Percentiles rank a stretch among this genome's conserved stretches.
phyloP scores from a whole-genome alignment of 371 early-diverging fungal species.

The Mucor circinelloides region DNA sequence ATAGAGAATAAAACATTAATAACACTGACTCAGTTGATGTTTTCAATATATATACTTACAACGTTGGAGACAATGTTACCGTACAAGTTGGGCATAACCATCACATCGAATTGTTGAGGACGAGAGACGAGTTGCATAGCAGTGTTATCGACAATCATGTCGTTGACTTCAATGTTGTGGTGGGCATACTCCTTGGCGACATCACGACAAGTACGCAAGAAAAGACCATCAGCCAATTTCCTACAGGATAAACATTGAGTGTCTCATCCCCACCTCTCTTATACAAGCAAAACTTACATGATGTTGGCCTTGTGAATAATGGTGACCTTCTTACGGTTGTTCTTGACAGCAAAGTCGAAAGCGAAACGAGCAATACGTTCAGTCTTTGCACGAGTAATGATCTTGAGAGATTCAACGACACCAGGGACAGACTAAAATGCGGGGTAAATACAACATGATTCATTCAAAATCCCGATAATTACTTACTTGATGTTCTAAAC shows the following conservation, averaged over 20 bases:
- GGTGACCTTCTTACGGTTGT: slow-evolving; percentile 97
- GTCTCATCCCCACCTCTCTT: neutral
- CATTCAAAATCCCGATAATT: neutral
- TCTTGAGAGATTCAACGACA: slow-evolving; percentile 97
- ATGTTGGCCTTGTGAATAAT: slow-evolving; percentile 99
- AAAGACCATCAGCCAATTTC: slow-evolving; percentile 97
- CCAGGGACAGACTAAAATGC: slow-evolving; percentile 80
- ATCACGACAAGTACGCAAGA: slow-evolving; percentile 91
- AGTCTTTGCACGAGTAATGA: slow-evolving; percentile 91
- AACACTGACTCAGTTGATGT: neutral
- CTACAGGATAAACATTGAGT: slow-evolving; percentile 32
- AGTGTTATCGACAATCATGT: slow-evolving; percentile 99
- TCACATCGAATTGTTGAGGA: slow-evolving; percentile 97
- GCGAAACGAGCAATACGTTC: slow-evolving; percentile 98
- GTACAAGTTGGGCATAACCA: slow-evolving; percentile 98
- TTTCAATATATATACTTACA: slow-evolving; percentile 14
- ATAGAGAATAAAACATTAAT: neutral
- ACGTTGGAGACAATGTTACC: slow-evolving; percentile 97
- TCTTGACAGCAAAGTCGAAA: slow-evolving; percentile 95
- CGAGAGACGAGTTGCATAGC: slow-evolving; percentile 97
- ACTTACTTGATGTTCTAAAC: slow-evolving; percentile 88
- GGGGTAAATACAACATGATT: neutral
- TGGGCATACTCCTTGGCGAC: slow-evolving; percentile 89
- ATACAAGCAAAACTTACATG: slow-evolving; percentile 67
- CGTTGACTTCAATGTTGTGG: slow-evolving; percentile 86